Base-by-base conservation (phyloP, 768 basidiomycete species). In the Plicaturopsis crispa region DNA sequence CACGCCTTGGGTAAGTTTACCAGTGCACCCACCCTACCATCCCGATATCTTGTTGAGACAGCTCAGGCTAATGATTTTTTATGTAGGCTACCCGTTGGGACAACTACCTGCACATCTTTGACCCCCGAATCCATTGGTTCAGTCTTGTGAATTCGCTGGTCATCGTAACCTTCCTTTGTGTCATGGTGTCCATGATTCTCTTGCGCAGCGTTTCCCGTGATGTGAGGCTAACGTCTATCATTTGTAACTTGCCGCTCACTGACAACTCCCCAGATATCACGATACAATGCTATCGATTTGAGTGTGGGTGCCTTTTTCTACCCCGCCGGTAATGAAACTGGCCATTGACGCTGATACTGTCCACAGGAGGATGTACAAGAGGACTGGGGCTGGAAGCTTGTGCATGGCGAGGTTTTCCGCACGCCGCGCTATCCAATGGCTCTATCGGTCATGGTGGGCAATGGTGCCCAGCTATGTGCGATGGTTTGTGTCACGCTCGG, bases 381-480 rank as follows among this genome's bases (percentile, higher is more conserved):
- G 63, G 94, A 98, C 49, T 94, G 84, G 75, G 94, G 94, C 2
- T 98, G 94, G 94, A 98, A 98, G 54, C 75, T 98, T 13, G 80
- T 98, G 17, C 91, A 96, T 48, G 92, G 91, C 16, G 94, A 98
- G 60, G 88, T 98, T 13, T 98, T 97, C 70, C 77, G 94, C 16
- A 67, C 81, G 1, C 94, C 94, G 1, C 62, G 63, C 32, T 72
- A 81, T 38, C 78, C 90, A 0, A 76, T 92, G 70, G 46, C 83
- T 6, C 64, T 98, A 6, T 81, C 90, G 3, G 74, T 91, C 24
- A 72, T 92, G 61, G 80, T 85, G n/a, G 94, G 94, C 8, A 97
- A 91, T 51, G 91, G 91, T 6, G 66, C 79, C 20, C 92, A 96
- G 54, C 62, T 93, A 5, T 79, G 77, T 45, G 75, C 83, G 8